A percentile compares a stretch with the other conserved stretches of the same genome.
Conservation (phyloP, 177 flowering plant genomes). For the Telopea speciosissima region DNA sequence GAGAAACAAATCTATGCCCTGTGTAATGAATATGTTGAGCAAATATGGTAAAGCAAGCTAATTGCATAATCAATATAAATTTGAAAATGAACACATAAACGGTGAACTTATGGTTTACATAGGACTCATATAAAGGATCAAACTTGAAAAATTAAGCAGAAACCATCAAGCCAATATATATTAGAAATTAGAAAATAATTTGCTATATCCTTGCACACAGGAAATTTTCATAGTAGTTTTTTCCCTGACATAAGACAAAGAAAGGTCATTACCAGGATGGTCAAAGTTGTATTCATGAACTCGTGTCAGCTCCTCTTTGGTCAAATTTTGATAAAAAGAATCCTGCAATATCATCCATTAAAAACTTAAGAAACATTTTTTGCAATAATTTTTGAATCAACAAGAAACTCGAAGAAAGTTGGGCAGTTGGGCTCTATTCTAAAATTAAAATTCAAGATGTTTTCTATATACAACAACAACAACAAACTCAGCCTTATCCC, state of each 20-base stretch:
- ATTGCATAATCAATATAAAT: background rate
- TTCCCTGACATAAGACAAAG: conserved; percentile 4
- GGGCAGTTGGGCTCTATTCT: background rate
- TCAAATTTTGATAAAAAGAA: conserved; percentile 75
- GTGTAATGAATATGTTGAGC: background rate
- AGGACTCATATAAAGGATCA: background rate
- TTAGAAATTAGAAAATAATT: background rate
- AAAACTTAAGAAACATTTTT: background rate
- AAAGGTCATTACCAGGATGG: conserved; percentile 68
- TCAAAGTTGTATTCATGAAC: conserved; percentile 94
- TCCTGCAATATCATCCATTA: conserved; percentile 44
- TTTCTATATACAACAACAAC: too few species aligned
- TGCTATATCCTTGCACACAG: conserved; percentile 2
- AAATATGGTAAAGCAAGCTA: background rate
- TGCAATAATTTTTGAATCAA: background rate
- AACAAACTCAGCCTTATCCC: too few species aligned
- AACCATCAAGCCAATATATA: too few species aligned
- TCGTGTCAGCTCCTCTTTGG: conserved; percentile 56
- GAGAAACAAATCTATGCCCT: background rate
- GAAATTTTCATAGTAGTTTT: background rate
- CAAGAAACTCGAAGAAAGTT: background rate
- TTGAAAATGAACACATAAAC: background rate
- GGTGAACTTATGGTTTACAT: background rate
- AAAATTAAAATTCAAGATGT: too few species aligned
- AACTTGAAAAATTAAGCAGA: background rate